These are phyloP conservation scores for Paecilomyces dactylethromorphus DNA, from an alignment of 2,329 filamentous ascomycete species.

Conservation along the genomic window DNA sequence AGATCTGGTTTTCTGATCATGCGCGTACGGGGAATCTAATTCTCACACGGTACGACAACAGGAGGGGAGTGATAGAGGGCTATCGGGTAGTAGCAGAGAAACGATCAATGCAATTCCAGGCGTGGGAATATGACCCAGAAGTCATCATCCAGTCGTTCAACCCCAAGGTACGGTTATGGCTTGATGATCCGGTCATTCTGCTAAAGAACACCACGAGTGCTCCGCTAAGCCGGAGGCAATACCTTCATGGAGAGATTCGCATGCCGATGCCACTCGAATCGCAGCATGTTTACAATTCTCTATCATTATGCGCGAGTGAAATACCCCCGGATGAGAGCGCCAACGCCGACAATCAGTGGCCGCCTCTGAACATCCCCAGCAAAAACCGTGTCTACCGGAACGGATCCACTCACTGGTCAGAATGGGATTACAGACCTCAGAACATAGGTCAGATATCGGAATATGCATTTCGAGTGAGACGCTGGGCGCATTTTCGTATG, in stretches of 20 bases:
- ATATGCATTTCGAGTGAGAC: conserved; percentile 64
- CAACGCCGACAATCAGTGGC: conserved; percentile 61
- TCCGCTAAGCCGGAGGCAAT: conserved; percentile 8
- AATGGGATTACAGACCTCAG: conserved; percentile 44
- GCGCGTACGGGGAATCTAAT: conserved; percentile 69
- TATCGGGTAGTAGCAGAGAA: conserved; percentile 67
- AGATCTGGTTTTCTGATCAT: conserved; percentile 79
- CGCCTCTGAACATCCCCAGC: conserved; percentile 64
- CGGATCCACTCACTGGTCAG: conserved; percentile 37
- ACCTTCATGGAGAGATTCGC: conserved; percentile 37
- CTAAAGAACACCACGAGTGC: conserved; percentile 34
- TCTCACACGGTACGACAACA: conserved; percentile 67
- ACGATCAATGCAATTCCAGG: conserved; percentile 46
- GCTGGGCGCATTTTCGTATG: conserved; percentile 63
- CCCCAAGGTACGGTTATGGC: conserved; percentile 63
- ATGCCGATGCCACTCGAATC: conserved; percentile 50
- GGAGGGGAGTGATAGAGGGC: conserved; percentile 69
- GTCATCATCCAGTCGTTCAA: conserved; percentile 68
- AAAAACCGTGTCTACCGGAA: conserved; percentile 50
- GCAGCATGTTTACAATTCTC: conserved; percentile 56
- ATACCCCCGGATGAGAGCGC: conserved; percentile 30
- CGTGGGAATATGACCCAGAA: conserved; percentile 59
- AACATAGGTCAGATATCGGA: conserved; percentile 57
- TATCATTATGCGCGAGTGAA: conserved; percentile 55
- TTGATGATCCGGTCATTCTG: conserved; percentile 65